Evolutionary conservation across 495 filamentous ascomycete species (phyloP).

Genomic region (Ascobolus immersus): DNA sequence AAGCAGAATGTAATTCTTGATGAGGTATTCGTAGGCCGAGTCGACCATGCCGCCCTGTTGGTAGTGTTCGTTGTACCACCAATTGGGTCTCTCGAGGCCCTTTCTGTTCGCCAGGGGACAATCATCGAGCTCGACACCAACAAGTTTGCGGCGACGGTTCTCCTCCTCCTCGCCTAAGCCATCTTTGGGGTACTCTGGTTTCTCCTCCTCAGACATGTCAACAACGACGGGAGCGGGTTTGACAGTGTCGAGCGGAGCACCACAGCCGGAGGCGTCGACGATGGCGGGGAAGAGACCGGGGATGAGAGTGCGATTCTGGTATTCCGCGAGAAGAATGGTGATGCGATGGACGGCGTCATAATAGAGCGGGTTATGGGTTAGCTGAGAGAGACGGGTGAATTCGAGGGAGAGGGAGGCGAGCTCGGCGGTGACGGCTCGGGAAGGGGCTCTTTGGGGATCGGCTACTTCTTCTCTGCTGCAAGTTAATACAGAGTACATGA

Average conservation of each 20-base stretch:
- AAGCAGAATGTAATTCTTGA: conserved; percentile 53
- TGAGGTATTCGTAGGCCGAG: conserved; percentile 84
- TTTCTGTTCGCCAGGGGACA: conserved; percentile 4
- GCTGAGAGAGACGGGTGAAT: conserved; percentile 77
- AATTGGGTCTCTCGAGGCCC: no score
- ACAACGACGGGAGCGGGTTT: no score
- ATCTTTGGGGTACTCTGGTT: no score
- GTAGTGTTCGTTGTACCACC: conserved; percentile 28
- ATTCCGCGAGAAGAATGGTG: conserved; percentile 58
- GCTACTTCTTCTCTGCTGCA: no score
- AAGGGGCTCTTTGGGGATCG: not conserved
- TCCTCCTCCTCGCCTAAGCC: no score
- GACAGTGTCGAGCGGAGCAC: conserved; percentile 15
- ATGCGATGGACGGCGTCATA: conserved; percentile 90
- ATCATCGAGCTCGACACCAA: conserved; percentile 8
- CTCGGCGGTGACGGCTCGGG: conserved; percentile 35
- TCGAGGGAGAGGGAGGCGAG: conserved; percentile 78
- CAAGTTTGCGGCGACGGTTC: no score
- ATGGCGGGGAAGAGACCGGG: conserved; percentile 64
- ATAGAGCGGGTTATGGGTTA: conserved; percentile 68
- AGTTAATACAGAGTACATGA: no score
- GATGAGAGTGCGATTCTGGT: conserved; percentile 44
- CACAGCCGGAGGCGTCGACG: conserved; percentile 48
- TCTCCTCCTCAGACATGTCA: no score
- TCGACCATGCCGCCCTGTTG: conserved; percentile 68